Percentiles rank a stretch among this genome's conserved stretches.
These are phyloP conservation scores for Lodderomyces orthopsilosis DNA, from an alignment of 1,139 yeast species.

Conservation along the genomic window DNA sequence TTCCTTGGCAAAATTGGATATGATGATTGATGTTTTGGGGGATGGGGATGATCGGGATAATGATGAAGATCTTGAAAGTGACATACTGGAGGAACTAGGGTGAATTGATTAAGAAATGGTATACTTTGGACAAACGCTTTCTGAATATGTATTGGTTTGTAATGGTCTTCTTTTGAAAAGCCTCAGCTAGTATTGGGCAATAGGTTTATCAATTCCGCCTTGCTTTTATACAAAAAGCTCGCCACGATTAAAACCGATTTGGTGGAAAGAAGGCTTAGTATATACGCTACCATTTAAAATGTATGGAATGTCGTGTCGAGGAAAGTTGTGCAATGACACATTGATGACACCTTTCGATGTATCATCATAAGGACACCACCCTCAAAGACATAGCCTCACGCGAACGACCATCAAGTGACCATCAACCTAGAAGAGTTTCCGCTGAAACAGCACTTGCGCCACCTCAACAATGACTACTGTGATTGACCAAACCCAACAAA, in stretches of 20 bases:
- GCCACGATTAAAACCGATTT: background rate
- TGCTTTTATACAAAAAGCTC: background rate
- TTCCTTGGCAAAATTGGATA: constrained; percentile 31
- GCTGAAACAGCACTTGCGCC: background rate
- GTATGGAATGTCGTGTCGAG: too few relatives aligned
- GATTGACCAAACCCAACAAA: constrained; percentile 1
- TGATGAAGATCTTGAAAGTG: constrained; percentile 4
- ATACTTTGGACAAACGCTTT: too few relatives aligned
- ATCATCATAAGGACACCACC: too few relatives aligned
- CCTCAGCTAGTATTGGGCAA: too few relatives aligned
- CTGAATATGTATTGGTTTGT: background rate
- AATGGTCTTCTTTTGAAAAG: too few relatives aligned
- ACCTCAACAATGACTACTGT: background rate
- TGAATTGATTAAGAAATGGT: background rate
- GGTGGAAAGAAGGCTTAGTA: background rate
- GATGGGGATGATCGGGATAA: constrained; percentile 2
- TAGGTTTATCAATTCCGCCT: background rate
- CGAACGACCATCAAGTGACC: too few relatives aligned
- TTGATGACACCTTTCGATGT: too few relatives aligned
- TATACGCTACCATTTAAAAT: background rate
- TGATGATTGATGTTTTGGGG: constrained; percentile 35
- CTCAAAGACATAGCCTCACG: too few relatives aligned
- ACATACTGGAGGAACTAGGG: background rate
- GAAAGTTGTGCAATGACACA: background rate
- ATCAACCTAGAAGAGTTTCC: background rate